A percentile compares a stretch with the other conserved stretches of the same genome.
Conservation (phyloP, 208 protist genomes). For the Tetramitus jugosus region DNA sequence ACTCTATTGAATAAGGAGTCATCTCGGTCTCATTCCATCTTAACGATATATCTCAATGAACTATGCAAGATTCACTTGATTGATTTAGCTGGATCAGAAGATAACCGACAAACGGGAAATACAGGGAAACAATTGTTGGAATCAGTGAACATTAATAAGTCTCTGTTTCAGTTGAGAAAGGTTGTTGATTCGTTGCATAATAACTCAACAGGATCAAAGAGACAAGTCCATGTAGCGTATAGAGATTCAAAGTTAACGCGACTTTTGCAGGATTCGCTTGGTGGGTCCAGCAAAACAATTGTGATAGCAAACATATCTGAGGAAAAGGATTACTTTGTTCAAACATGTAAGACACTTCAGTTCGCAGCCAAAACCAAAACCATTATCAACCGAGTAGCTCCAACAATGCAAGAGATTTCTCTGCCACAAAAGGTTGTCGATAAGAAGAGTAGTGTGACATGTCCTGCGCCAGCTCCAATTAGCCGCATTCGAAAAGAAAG, state of each 20-base stretch:
- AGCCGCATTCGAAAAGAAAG: neutral
- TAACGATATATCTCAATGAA: too few relatives aligned
- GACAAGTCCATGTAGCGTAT: too few relatives aligned
- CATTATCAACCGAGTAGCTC: slow-evolving; percentile 27
- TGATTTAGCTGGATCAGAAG: slow-evolving; percentile 67
- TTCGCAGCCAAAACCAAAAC: slow-evolving; percentile 28
- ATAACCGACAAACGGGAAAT: slow-evolving; percentile 39
- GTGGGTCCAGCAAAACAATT: slow-evolving; percentile 21
- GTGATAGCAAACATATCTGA: slow-evolving; percentile 30
- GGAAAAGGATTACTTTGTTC: slow-evolving; percentile 9
- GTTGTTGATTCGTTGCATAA: slow-evolving; percentile 53
- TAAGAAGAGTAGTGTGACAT: neutral
- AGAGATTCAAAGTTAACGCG: slow-evolving; percentile 50
- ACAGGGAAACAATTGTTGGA: slow-evolving; percentile 18
- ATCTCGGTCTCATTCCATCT: slow-evolving; percentile 16
- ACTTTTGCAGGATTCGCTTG: slow-evolving; percentile 59
- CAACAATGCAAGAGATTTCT: neutral
- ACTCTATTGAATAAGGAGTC: slow-evolving; percentile 27
- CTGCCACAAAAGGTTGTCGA: neutral
- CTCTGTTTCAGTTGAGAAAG: slow-evolving; percentile 50
- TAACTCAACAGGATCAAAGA: slow-evolving; percentile 33
- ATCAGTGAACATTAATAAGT: slow-evolving; percentile 57
- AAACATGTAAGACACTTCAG: slow-evolving; percentile 23
- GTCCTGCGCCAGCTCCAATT: neutral
- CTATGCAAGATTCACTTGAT: slow-evolving; percentile 73